A percentile compares a stretch with the other conserved stretches of the same genome.
Evolutionary conservation across 2,329 filamentous ascomycete genomes (phyloP).

Genomic region (Aspergillus aculeatus): DNA sequence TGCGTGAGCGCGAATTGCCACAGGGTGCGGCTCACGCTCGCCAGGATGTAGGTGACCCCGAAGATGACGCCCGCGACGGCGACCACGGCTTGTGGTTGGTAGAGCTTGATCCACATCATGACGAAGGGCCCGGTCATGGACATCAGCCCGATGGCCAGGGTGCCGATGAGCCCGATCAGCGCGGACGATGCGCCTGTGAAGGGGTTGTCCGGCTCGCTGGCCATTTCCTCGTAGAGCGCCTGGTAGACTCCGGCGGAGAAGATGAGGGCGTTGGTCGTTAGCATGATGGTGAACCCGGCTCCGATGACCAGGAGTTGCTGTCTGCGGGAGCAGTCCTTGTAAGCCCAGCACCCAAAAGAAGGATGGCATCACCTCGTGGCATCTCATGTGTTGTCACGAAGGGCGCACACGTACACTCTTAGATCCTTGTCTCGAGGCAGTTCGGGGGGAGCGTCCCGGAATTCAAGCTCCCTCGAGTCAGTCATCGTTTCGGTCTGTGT

Average conservation of each 20-base stretch:
- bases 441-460: neutral
- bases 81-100: conserved; percentile 33
- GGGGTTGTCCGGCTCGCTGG: conserved; percentile 25
- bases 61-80: conserved; percentile 36
- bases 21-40: neutral
- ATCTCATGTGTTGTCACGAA: too few relatives aligned
- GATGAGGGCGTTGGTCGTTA: conserved; percentile 38
- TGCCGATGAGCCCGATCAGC: conserved; percentile 43
- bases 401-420: neutral
- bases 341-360: too few relatives aligned
- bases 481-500: neutral
- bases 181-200: conserved; percentile 38
- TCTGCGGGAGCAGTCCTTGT: neutral
- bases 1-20: neutral
- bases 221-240: conserved; percentile 40
- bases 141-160: conserved; percentile 39
- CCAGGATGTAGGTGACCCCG: conserved; percentile 29
- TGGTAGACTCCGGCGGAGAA: conserved; percentile 46
- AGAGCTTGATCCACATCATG: conserved; percentile 38
- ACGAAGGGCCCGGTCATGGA: conserved; percentile 38
- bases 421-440: neutral
- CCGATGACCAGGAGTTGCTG: conserved; percentile 18
- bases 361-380: too few relatives aligned
- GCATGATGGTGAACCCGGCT: conserved; percentile 32
- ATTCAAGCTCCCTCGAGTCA: neutral